A percentile compares a stretch with the other conserved stretches of the same genome.
These are phyloP conservation scores for Helminthosporium solani DNA, from an alignment of 2,329 filamentous ascomycete genomes.

Conservation along the genomic window DNA sequence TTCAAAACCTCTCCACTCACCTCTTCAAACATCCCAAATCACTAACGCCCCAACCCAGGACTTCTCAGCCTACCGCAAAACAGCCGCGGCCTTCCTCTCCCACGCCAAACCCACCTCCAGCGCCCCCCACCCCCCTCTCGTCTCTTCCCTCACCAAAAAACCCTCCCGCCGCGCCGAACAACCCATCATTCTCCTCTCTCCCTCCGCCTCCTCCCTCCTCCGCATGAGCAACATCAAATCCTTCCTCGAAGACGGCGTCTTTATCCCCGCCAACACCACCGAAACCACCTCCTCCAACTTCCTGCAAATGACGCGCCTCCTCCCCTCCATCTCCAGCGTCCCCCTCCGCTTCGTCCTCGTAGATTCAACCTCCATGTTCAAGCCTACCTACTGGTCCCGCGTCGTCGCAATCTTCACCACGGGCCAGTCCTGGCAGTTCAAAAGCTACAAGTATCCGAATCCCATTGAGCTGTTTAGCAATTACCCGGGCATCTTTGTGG, in stretches of 20 bases:
- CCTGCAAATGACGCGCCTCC: constrained; percentile 76
- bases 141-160: constrained; percentile 45
- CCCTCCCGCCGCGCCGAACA: constrained; percentile 52
- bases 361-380: constrained; percentile 90
- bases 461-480: constrained; percentile 88
- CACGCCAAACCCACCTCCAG: constrained; percentile 43
- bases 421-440: constrained; percentile 97
- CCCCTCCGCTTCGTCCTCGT: constrained; percentile 93
- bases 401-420: constrained; percentile 97
- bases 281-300: constrained; percentile 69
- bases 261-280: constrained; percentile 70
- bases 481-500: constrained; percentile 82
- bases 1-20: not conserved
- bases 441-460: constrained; percentile 93
- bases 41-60: constrained; percentile 59
- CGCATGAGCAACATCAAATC: constrained; percentile 95
- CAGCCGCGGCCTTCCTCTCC: constrained; percentile 73
- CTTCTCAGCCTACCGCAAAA: constrained; percentile 89
- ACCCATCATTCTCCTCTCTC: constrained; percentile 95
- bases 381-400: constrained; percentile 95
- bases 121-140: constrained; percentile 35
- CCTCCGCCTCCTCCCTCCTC: constrained; percentile 89
- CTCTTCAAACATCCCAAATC: constrained; percentile 2
- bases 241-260: constrained; percentile 84
- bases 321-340: constrained; percentile 67